Evolutionary conservation across 371 early-diverging fungal genomes (phyloP).

Genomic region (Mucor circinelloides): DNA sequence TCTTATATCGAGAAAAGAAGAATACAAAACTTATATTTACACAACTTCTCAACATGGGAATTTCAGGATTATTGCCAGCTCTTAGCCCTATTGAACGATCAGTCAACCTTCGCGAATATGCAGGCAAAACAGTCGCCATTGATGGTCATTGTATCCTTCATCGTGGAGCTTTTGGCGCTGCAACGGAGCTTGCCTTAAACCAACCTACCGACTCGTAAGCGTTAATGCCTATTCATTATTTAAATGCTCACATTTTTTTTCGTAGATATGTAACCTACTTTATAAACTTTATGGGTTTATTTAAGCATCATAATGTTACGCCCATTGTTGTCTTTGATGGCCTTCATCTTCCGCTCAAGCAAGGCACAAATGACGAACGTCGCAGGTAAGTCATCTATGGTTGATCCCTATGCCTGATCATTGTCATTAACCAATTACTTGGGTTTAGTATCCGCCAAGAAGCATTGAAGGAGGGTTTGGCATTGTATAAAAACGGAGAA

Average conservation of each 20-base stretch:
- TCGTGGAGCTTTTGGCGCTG: slow-evolving; percentile 82
- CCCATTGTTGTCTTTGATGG: slow-evolving; percentile 93
- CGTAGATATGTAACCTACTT: slow-evolving; percentile 77
- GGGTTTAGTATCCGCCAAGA: neutral
- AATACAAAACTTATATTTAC: no score
- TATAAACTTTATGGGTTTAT: slow-evolving; percentile 70
- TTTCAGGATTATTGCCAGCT: no score
- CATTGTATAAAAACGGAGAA: slow-evolving; percentile 54
- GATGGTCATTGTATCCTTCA: slow-evolving; percentile 96
- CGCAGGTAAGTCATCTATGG: neutral
- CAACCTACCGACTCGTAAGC: slow-evolving; percentile 67
- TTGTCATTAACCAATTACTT: no score
- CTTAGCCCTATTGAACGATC: slow-evolving; percentile 68
- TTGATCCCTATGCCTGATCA: neutral
- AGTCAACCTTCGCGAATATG: slow-evolving; percentile 67
- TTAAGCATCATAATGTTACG: slow-evolving; percentile 67
- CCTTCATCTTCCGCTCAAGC: slow-evolving; percentile 89
- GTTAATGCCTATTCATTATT: no score
- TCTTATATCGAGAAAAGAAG: no score
- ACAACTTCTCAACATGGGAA: slow-evolving; percentile 75
- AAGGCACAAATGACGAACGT: slow-evolving; percentile 77
- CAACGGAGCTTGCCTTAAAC: slow-evolving; percentile 70
- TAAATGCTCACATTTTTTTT: slow-evolving; percentile 1
- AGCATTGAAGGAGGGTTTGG: slow-evolving; percentile 33
- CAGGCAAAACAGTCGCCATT: slow-evolving; percentile 79